A percentile compares a stretch with the other conserved stretches of the same genome.
Conservation (phyloP, 1,139 yeast genomes). For the Saccharomycopsis phalli region DNA sequence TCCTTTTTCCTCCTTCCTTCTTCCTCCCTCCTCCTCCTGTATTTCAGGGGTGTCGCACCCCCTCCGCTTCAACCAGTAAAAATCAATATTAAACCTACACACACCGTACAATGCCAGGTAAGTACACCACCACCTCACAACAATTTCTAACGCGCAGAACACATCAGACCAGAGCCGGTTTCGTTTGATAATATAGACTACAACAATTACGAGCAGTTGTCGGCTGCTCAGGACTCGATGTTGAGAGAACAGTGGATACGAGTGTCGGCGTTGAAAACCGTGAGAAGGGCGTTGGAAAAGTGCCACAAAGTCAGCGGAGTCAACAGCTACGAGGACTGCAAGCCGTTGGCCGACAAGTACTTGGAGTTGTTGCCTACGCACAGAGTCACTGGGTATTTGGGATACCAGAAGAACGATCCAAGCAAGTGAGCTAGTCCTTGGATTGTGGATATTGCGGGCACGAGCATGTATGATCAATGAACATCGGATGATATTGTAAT, state of each 20-base stretch:
- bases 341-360: slow-evolving; percentile 68
- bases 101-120: background rate
- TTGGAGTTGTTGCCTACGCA: slow-evolving; percentile 66
- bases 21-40: background rate
- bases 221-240: slow-evolving; percentile 68
- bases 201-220: slow-evolving; percentile 52
- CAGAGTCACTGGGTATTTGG: slow-evolving; percentile 63
- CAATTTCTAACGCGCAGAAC: too few species aligned
- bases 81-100: slow-evolving; percentile 7
- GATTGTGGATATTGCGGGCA: slow-evolving; percentile 1
- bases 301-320: slow-evolving; percentile 56
- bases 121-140: too few species aligned
- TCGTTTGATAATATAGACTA: slow-evolving; percentile 82
- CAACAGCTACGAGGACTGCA: slow-evolving; percentile 71
- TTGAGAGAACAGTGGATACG: slow-evolving; percentile 77
- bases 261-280: slow-evolving; percentile 55
- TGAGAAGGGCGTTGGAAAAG: slow-evolving; percentile 67
- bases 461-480: too few species aligned
- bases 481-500: too few species aligned
- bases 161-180: slow-evolving; percentile 63
- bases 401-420: slow-evolving; percentile 82
- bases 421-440: slow-evolving; percentile 31
- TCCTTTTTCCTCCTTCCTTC: too few species aligned
- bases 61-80: slow-evolving; percentile 11
- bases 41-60: background rate